Conservation (phyloP, 768 basidiomycete genomes). For the Amanita brunnescens region DNA sequence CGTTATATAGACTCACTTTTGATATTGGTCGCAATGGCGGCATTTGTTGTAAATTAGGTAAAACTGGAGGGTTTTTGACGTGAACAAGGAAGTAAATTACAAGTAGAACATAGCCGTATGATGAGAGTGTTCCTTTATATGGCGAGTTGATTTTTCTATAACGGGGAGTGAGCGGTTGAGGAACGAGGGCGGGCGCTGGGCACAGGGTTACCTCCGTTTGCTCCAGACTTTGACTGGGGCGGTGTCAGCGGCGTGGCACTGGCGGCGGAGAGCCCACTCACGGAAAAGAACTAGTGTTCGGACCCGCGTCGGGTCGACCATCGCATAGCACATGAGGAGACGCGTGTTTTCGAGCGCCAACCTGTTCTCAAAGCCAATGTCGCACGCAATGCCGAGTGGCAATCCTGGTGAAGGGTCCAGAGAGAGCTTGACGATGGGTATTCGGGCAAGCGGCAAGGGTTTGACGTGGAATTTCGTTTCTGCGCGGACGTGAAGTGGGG, state of each 20-base stretch:
- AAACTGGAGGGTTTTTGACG: constrained; percentile 93
- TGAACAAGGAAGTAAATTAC: constrained; percentile 98
- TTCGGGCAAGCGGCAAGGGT: constrained; percentile 90
- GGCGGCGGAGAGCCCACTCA: constrained; percentile 37
- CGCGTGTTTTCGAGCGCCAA: constrained; percentile 96
- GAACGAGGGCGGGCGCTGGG: not conserved
- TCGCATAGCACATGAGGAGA: constrained; percentile 93
- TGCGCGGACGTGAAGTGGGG: constrained; percentile 22
- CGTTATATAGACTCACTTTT: constrained; percentile 36
- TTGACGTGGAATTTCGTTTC: constrained; percentile 97
- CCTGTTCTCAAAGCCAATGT: constrained; percentile 98
- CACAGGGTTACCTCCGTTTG: constrained; percentile 64
- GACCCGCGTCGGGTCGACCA: constrained; percentile 90
- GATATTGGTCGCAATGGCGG: constrained; percentile 84
- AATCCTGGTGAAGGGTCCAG: constrained; percentile 79
- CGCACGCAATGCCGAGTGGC: constrained; percentile 87
- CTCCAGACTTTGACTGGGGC: constrained; percentile 94
- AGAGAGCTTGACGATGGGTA: constrained; percentile 97
- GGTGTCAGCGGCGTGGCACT: constrained; percentile 10
- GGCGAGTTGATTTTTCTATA: constrained; percentile 95
- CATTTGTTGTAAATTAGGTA: constrained; percentile 95
- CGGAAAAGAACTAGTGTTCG: constrained; percentile 92
- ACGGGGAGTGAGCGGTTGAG: not conserved
- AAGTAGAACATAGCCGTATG: constrained; percentile 95
- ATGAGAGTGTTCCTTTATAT: constrained; percentile 92